Percentiles rank a stretch among this genome's conserved stretches.
phyloP scores from a whole-genome alignment of 495 filamentous ascomycete genomes.

The Achaetomiella virescens region DNA sequence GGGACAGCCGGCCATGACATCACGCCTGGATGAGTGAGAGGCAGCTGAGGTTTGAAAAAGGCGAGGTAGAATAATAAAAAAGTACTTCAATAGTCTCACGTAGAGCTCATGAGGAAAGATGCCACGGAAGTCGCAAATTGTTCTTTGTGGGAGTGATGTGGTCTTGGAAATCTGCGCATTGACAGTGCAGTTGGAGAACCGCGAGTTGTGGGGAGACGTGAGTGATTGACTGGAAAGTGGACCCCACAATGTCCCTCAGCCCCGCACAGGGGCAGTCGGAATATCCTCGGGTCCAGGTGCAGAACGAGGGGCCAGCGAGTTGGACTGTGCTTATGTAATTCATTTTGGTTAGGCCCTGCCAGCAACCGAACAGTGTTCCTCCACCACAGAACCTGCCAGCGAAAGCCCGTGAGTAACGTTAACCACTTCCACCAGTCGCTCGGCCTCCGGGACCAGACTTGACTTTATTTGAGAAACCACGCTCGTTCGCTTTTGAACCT shows the following conservation, averaged over 20 bases:
- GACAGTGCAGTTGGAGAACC: too few species aligned
- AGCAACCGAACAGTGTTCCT: conserved; percentile 18
- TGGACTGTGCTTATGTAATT: conserved; percentile 20
- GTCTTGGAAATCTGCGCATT: too few species aligned
- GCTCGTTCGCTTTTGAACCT: background rate
- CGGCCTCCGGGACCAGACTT: background rate
- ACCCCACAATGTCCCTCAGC: background rate
- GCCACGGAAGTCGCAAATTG: too few species aligned
- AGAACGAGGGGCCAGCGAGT: background rate
- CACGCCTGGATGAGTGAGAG: background rate
- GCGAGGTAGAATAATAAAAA: too few species aligned
- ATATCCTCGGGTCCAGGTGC: conserved; percentile 7
- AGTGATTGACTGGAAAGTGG: background rate
- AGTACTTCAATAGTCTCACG: too few species aligned
- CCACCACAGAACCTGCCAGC: conserved; percentile 7
- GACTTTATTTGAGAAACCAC: background rate
- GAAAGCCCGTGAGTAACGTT: conserved; percentile 8
- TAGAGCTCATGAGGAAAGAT: too few species aligned
- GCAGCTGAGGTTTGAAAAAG: background rate
- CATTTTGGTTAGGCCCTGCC: conserved; percentile 14
- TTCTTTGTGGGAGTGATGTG: too few species aligned
- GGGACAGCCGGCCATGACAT: conserved; percentile 5
- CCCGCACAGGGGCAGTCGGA: conserved; percentile 5
- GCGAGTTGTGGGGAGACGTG: too few species aligned
- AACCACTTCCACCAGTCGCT: background rate